Evolutionary conservation across 345 rosid genomes (phyloP), one percentile per base, ranked within the genome.

Genomic region (Brassica juncea): DNA sequence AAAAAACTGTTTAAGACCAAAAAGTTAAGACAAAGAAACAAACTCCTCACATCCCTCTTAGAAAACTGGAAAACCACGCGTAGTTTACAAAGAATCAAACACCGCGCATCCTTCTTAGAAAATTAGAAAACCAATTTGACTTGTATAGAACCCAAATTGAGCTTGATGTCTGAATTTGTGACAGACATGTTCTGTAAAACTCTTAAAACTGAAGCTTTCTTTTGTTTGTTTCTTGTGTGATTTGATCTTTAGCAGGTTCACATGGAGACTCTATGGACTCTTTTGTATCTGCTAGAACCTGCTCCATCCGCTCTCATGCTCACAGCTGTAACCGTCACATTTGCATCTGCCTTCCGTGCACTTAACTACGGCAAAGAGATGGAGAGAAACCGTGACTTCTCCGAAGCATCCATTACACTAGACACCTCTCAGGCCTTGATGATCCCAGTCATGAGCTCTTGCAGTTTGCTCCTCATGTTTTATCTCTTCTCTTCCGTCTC

Each of bases 401-500:
- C 92, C 0, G 98, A 88, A 81, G 93, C 98, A 3, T 91, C 98
- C 19, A 94, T 91, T 23, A 92, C 91, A 9, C 71, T 94, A 71
- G 98, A 94, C 75, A 86, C 84, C 75, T 94, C 97, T 8, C 99
- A 92, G 67, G 99, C 98, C 14, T 79, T 92, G 14, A 91, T 94
- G 99, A 92, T 94, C 81, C 99, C 99, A 6, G 65, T 92, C 30
- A 88, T 94, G 97, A 94, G 99, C 88, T 95, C 99, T 34, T 92
- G 97, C 87, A 92, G 99, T 39, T 2, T 42, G 49, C 49, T 42
- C 3, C 49, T 42, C 49, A 42, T 42, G 49, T 42, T 42, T 14
- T 94, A 92, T 82, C 73, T 94, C 76, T 94, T 94, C 81, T 91
- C 96, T 66, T 92, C 97, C 0, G 98, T 94, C 31, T 92, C 98